A percentile compares a stretch with the other conserved stretches of the same genome.
Evolutionary conservation across 768 basidiomycete genomes (phyloP).

Genomic region (Kwoniella europaea): DNA sequence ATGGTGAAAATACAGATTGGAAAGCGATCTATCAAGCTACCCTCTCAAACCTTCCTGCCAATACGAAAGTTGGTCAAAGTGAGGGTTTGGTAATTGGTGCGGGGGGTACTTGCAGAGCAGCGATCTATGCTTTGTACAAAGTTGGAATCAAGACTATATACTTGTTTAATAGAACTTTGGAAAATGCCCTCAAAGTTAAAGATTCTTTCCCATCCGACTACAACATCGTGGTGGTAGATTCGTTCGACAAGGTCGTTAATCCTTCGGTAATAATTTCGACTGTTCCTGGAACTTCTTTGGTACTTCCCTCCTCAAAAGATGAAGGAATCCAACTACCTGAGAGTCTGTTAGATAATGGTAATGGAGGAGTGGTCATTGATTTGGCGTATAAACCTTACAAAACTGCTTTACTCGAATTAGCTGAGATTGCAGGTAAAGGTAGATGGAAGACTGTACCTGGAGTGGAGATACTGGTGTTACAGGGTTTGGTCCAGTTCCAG

Average conservation of each 20-base stretch:
- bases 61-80: conserved; percentile 60
- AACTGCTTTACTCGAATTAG: conserved; percentile 78
- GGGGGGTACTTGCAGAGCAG: conserved; percentile 92
- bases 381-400: conserved; percentile 91
- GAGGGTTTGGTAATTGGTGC: conserved; percentile 88
- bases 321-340: conserved; percentile 58
- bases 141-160: conserved; percentile 75
- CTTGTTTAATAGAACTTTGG: conserved; percentile 81
- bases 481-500: conserved; percentile 55
- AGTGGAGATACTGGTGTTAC: conserved; percentile 55
- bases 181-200: conserved; percentile 74
- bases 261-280: conserved; percentile 79
- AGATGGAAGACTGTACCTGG: conserved; percentile 53
- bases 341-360: conserved; percentile 62
- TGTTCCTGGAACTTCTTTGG: conserved; percentile 69
- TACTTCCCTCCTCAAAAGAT: conserved; percentile 61
- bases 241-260: conserved; percentile 65
- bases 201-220: conserved; percentile 69
- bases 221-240: conserved; percentile 65
- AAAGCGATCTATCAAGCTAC: conserved; percentile 74
- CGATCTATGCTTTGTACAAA: conserved; percentile 81
- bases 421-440: conserved; percentile 58
- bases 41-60: conserved; percentile 50
- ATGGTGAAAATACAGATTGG: conserved; percentile 97
- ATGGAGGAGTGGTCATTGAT: conserved; percentile 78